phyloP scores from a whole-genome alignment of 768 basidiomycete species.

The Leccinum incarnatum region DNA sequence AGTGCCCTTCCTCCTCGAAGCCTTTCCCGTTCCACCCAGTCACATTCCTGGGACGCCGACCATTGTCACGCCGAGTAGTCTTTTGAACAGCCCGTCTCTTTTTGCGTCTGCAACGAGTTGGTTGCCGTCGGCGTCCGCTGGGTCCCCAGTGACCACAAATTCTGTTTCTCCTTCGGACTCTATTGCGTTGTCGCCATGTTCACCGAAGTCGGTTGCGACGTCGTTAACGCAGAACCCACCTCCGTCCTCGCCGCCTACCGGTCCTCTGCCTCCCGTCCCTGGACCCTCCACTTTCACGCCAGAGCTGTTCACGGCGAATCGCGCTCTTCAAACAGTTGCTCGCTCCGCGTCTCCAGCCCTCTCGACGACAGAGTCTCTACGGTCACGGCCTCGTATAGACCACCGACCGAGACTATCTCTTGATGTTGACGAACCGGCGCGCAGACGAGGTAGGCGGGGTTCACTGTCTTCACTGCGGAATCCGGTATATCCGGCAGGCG shows the following conservation, averaged over 20 bases:
- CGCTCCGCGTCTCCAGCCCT: constrained; percentile 24
- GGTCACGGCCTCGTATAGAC: constrained; percentile 19
- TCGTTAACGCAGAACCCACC: constrained; percentile 45
- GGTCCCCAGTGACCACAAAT: constrained; percentile 2
- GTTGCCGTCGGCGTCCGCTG: constrained; percentile 6
- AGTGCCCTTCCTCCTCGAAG: constrained; percentile 36
- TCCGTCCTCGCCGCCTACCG: constrained; percentile 52
- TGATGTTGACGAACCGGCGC: constrained; percentile 13
- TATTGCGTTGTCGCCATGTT: constrained; percentile 10
- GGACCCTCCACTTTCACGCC: constrained; percentile 56
- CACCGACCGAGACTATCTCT: constrained; percentile 18
- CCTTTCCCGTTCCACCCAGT: constrained; percentile 37
- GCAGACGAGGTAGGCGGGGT: constrained; percentile 22
- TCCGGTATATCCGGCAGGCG: constrained; percentile 10
- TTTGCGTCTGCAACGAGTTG: constrained; percentile 9
- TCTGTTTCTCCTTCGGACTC: constrained; percentile 1
- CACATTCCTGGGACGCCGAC: constrained; percentile 30
- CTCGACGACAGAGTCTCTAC: constrained; percentile 18
- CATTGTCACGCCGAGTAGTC: not conserved
- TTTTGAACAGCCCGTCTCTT: constrained; percentile 14
- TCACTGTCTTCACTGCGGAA: constrained; percentile 31
- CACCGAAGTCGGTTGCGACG: constrained; percentile 13
- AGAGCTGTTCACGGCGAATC: constrained; percentile 44
- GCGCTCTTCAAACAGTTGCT: constrained; percentile 25
- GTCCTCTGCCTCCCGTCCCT: constrained; percentile 65